Base-by-base conservation (phyloP, 805 yeast species). In the Candida michaelii region DNA sequence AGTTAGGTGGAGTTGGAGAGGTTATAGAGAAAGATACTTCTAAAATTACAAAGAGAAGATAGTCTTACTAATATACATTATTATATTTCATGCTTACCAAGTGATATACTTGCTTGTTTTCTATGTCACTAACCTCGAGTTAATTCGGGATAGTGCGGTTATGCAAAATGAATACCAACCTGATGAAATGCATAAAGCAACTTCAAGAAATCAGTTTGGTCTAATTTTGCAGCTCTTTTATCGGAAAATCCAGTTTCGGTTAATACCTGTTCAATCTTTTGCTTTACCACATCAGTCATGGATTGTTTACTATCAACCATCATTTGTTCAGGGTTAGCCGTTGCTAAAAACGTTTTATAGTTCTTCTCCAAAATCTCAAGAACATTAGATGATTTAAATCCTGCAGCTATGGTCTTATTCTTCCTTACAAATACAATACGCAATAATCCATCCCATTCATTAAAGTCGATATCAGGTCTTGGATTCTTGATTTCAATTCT, bases 401-500 rank as follows among this genome's bases (percentile, higher is more conserved):
- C 96, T 0, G 98, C 96, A 18, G 90, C 80, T 24, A 93, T 78
- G 7, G 96, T 93, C 64, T 90, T 85, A 63, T 93, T 93, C 64
- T 91, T 91, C 59, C 99, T 79, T 34, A 88, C 95, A 60, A 93
- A 93, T 37, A 89, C 86, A 45, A 93, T 86, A 51, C 99, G 79
- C 50, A 93, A 72, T 27, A 93, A 70, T 2, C 99, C 99, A 59
- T 93, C 99, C 98, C 98, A 93, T 64, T 93, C 99, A 56, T 85
- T 78, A 60, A 82, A 91, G 59, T 90, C 97, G 25, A 93, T 81
- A 50, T 85, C 81, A n/a, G 99, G 99, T 53, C 97, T 79, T 40
- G 98, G 99, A 43, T 66, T 74, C 63, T 93, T 93, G 44, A 93
- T 83, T 64, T 91, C 98, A 27, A 93, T 80, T 57, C 96, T 78